These are phyloP conservation scores for Phytophthora ohioensis DNA, from an alignment of 352 stramenopile species.

Conservation along the genomic window DNA sequence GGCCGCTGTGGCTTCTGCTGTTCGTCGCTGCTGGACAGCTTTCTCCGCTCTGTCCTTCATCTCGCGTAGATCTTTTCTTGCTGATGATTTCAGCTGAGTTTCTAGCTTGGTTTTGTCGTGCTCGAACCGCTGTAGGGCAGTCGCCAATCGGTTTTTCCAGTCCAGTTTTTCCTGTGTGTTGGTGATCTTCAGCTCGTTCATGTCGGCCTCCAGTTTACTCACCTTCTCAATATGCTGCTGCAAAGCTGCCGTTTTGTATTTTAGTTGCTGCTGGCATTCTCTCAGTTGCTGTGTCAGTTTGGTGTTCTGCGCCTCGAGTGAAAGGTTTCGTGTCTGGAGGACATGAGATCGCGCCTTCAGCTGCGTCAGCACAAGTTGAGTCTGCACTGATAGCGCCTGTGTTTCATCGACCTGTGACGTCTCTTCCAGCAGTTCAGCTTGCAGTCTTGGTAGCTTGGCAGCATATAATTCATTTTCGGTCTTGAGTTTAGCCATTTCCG, in stretches of 20 bases:
- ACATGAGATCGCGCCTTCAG: slow-evolving; percentile 56
- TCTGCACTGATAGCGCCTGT: slow-evolving; percentile 52
- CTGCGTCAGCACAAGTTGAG: slow-evolving; percentile 49
- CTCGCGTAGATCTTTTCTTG: slow-evolving; percentile 42
- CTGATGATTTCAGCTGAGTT: slow-evolving; percentile 28
- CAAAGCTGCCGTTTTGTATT: slow-evolving; percentile 32
- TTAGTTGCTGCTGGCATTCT: slow-evolving; percentile 42
- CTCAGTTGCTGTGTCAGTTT: slow-evolving; percentile 45
- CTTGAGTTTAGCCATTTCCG: slow-evolving; percentile 49
- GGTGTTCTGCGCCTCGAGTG: slow-evolving; percentile 40
- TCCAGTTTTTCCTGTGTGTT: slow-evolving; percentile 42
- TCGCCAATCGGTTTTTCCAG: slow-evolving; percentile 43
- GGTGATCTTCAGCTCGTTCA: slow-evolving; percentile 31
- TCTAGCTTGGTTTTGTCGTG: slow-evolving; percentile 40
- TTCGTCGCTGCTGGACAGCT: slow-evolving; percentile 34
- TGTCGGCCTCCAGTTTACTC: slow-evolving; percentile 41
- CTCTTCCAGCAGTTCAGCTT: slow-evolving; percentile 58
- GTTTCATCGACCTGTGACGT: slow-evolving; percentile 57
- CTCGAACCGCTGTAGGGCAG: slow-evolving; percentile 41
- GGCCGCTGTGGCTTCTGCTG: slow-evolving; percentile 12
- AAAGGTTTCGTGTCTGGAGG: slow-evolving; percentile 47
- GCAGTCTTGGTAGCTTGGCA: slow-evolving; percentile 52
- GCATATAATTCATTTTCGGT: slow-evolving; percentile 67
- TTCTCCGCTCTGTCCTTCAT: slow-evolving; percentile 36
- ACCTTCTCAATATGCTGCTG: slow-evolving; percentile 48